Conservation (phyloP, 306 rosid genomes). For the Malus asiatica region DNA sequence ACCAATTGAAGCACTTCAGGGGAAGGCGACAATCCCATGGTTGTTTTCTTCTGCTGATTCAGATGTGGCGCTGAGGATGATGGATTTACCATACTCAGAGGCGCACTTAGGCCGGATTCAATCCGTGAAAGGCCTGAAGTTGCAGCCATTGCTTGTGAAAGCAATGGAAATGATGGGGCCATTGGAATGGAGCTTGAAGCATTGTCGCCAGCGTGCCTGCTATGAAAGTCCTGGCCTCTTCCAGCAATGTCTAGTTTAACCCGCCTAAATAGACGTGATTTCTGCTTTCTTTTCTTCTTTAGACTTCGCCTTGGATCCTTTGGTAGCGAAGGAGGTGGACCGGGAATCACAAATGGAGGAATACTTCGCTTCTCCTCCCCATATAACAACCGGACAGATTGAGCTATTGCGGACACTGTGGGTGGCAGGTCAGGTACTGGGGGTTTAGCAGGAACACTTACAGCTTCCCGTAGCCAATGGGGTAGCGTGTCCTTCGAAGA, state of each 20-base stretch:
- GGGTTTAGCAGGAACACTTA: constrained; percentile 58
- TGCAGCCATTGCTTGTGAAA: constrained; percentile 32
- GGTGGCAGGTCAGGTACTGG: constrained; percentile 85
- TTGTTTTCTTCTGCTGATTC: constrained; percentile 34
- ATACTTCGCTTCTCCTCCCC: constrained; percentile 74
- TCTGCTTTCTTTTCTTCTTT: constrained; percentile 63
- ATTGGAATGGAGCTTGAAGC: constrained; percentile 62
- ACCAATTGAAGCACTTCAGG: constrained; percentile 91
- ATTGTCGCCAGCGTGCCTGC: constrained; percentile 31
- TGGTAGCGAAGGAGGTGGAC: constrained; percentile 80
- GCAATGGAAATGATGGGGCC: constrained; percentile 51
- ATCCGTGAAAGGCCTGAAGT: constrained; percentile 31
- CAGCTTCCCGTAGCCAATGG: constrained; percentile 98
- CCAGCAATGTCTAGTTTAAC: constrained; percentile 40
- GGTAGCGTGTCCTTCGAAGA: constrained; percentile 81
- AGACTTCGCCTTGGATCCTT: constrained; percentile 78
- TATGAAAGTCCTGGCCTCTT: constrained; percentile 37
- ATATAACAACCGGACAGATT: constrained; percentile 77
- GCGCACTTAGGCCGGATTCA: constrained; percentile 55
- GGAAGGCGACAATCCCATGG: constrained; percentile 69
- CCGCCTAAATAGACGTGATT: constrained; percentile 33
- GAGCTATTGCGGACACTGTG: constrained; percentile 82
- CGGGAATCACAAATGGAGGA: constrained; percentile 91
- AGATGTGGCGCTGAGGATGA: constrained; percentile 27
- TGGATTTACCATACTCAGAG: constrained; percentile 29